Conservation (phyloP, 768 basidiomycete genomes). For the Agrocybe pediades region DNA sequence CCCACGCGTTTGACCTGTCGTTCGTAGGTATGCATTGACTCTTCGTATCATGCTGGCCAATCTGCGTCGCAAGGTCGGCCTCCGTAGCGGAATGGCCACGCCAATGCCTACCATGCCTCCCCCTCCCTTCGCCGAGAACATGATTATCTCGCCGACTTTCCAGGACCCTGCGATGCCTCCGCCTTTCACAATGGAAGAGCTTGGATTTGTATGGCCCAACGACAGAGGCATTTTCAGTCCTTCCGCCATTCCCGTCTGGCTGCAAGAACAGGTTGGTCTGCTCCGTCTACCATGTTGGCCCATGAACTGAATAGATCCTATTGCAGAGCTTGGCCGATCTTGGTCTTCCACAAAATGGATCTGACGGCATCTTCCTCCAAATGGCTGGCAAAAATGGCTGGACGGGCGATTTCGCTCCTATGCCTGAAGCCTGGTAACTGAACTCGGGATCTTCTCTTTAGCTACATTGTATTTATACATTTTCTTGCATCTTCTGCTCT, state of each 20-base stretch:
- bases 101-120: slow-evolving; percentile 55
- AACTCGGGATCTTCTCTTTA: background rate
- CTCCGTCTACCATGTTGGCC: background rate
- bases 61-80: slow-evolving; percentile 84
- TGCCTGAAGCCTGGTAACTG: slow-evolving; percentile 83
- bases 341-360: slow-evolving; percentile 88
- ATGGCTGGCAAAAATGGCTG: slow-evolving; percentile 72
- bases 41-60: slow-evolving; percentile 93
- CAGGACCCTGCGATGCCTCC: slow-evolving; percentile 52
- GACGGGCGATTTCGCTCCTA: slow-evolving; percentile 72
- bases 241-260: slow-evolving; percentile 84
- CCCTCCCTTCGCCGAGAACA: slow-evolving; percentile 53
- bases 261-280: slow-evolving; percentile 80
- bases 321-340: slow-evolving; percentile 83
- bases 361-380: slow-evolving; percentile 87
- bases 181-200: slow-evolving; percentile 84
- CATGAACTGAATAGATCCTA: slow-evolving; percentile 4
- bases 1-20: background rate
- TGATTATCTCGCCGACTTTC: slow-evolving; percentile 56
- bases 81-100: slow-evolving; percentile 49
- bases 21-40: slow-evolving; percentile 80
- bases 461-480: slow-evolving; percentile 2
- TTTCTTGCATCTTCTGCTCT: slow-evolving; percentile 6
- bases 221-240: slow-evolving; percentile 73
- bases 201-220: slow-evolving; percentile 75